Evolutionary conservation across 2,329 filamentous ascomycete genomes (phyloP).

Genomic region (Aspergillus pseudoviridinutans): DNA sequence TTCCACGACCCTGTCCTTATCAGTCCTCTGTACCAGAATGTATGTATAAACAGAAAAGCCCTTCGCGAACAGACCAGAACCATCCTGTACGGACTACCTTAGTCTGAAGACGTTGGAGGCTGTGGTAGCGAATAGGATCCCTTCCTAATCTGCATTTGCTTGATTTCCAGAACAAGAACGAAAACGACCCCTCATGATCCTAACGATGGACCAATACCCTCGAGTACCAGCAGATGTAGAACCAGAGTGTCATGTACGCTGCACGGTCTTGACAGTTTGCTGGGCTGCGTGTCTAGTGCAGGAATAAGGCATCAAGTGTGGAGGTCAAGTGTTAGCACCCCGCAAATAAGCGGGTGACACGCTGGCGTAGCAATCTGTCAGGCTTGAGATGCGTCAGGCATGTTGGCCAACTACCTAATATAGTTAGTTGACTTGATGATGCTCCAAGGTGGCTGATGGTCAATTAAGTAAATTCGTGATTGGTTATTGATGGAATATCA

Average conservation of each 20-base stretch:
- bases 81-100: neutral
- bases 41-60: neutral
- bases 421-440: neutral
- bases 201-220: neutral
- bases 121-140: neutral
- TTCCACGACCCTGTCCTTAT: neutral
- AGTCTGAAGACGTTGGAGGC: neutral
- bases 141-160: neutral
- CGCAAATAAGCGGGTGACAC: slow-evolving; percentile 17
- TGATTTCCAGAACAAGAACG: neutral
- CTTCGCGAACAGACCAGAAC: neutral
- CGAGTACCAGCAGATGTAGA: neutral
- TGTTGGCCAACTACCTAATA: neutral
- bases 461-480: neutral
- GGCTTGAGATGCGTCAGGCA: neutral
- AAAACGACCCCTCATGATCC: neutral
- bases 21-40: neutral
- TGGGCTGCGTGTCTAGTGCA: neutral
- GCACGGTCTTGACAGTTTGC: neutral
- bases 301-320: neutral
- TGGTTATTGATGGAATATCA: neutral
- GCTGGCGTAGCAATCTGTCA: neutral
- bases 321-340: neutral
- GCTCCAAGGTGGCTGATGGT: neutral
- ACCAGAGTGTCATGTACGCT: neutral